Percentiles rank a stretch among this genome's conserved stretches.
These are phyloP conservation scores for Clitoria ternatea DNA, from an alignment of 306 rosid species.

Conservation along the genomic window DNA sequence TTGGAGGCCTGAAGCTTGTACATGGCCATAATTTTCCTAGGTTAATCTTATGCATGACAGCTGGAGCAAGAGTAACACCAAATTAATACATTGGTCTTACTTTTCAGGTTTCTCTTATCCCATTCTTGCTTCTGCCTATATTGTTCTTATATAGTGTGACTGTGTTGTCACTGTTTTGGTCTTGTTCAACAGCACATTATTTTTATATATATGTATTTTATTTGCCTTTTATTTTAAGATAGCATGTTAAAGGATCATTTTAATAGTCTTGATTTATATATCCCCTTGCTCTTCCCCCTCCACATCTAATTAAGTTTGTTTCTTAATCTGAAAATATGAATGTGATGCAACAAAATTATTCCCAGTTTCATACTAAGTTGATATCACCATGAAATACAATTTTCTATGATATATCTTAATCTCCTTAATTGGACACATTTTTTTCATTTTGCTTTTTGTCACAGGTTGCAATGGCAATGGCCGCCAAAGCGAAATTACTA, in stretches of 20 bases:
- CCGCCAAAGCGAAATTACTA: conserved; percentile 95
- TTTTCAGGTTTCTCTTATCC: background rate
- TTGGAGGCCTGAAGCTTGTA: background rate
- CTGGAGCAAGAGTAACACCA: background rate
- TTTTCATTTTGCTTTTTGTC: conserved; percentile 33
- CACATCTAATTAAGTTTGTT: background rate
- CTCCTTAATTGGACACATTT: conserved; percentile 25
- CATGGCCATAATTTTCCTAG: background rate
- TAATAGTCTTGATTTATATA: background rate
- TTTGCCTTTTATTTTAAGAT: background rate
- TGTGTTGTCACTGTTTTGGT: too few relatives aligned
- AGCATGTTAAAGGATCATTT: background rate
- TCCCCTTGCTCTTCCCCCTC: background rate
- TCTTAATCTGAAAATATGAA: background rate
- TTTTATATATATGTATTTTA: background rate
- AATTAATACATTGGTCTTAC: conserved; percentile 11
- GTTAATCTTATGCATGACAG: background rate
- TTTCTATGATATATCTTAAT: background rate
- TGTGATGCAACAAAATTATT: background rate
- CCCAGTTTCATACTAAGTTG: background rate
- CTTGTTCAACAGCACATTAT: background rate
- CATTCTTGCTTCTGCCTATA: background rate
- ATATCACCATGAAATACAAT: background rate
- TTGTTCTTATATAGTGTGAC: background rate
- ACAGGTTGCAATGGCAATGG: conserved; percentile 99